Evolutionary conservation across 2,329 filamentous ascomycete species (phyloP).

Genomic region (Alternaria gansuensis): DNA sequence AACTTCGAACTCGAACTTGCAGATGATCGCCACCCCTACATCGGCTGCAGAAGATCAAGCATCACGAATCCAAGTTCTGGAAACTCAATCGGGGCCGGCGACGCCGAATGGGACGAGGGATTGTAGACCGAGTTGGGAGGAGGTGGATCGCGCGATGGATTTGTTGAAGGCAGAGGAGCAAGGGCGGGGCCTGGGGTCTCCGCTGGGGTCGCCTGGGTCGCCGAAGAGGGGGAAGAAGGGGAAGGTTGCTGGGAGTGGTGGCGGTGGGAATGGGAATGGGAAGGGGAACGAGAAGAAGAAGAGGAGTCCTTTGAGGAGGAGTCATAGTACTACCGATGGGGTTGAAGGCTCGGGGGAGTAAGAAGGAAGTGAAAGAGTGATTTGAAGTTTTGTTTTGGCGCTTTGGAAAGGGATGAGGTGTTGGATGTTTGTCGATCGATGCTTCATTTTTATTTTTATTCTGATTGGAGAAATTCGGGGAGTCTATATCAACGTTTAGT

Average conservation of each 20-base stretch:
- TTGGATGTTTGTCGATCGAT: no score
- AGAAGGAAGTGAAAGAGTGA: neutral
- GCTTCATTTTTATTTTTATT: no score
- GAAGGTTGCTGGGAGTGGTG: neutral
- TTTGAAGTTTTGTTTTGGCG: no score
- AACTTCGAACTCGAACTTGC: neutral
- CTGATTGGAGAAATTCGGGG: no score
- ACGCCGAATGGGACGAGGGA: constrained; percentile 56
- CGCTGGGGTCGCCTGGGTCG: neutral
- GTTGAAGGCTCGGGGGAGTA: neutral
- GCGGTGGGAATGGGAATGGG: neutral
- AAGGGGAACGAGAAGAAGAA: constrained; percentile 33
- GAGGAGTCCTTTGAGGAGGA: constrained; percentile 43
- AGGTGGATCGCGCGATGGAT: constrained; percentile 48
- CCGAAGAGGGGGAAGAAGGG: neutral
- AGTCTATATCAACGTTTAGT: no score
- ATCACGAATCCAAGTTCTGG: constrained; percentile 43
- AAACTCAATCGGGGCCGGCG: constrained; percentile 56
- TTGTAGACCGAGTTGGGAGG: constrained; percentile 49
- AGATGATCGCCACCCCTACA: neutral
- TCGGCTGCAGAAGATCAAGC: constrained; percentile 37
- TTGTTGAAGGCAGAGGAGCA: constrained; percentile 42
- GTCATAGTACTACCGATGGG: constrained; percentile 44
- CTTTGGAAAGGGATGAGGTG: no score
- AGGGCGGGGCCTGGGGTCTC: constrained; percentile 4